Evolutionary conservation across 2,329 filamentous ascomycete genomes (phyloP), one percentile per base, ranked within the genome.

Genomic region (Sclerotinia glacialis): DNA sequence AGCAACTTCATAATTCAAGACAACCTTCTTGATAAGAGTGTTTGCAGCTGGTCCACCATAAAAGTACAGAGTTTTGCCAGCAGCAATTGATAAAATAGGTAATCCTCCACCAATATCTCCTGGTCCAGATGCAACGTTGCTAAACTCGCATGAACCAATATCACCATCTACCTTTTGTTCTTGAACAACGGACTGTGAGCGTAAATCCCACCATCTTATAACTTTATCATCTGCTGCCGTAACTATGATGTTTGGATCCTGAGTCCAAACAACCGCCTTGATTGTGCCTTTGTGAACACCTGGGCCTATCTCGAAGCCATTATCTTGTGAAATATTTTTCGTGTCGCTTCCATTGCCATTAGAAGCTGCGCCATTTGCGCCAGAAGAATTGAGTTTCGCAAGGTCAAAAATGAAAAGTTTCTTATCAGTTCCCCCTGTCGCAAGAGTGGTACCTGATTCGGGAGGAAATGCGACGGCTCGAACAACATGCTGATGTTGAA

Each of bases 231-330:
- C 89, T 0, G 92, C 91, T 2, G 94, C 93, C 0, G 95, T 99
- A 61, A 96, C 90, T 67, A 99, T 82, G 70, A 94, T 87, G 74
- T 95, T 96, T 61, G 91, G 90, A 74, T 96, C 91, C 67, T 87
- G 86, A 63, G 92, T 92, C 95, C 95, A 99, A 69, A 96, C 91
- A 69, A 99, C 96, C 67, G 92, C 93, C 78, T 97, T 98, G 83
- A 99, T 98, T 42, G 91, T 91, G 56, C 90, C 91, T 21, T 85
- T 88, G 77, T 99, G 95, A 16, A 90, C 84, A 46, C 91, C 92
- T 8, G 89, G 84, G 26, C 93, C 95, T 72, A 99, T 94, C 77
- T 98, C 95, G 75, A 93, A 95, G 69, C 89, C 86, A 37, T 79
- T 86, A 1, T 88, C 85, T 1, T 88, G 82, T 6, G 83, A 79